Conservation (phyloP, 306 rosid species). For the Trifolium dubium region DNA sequence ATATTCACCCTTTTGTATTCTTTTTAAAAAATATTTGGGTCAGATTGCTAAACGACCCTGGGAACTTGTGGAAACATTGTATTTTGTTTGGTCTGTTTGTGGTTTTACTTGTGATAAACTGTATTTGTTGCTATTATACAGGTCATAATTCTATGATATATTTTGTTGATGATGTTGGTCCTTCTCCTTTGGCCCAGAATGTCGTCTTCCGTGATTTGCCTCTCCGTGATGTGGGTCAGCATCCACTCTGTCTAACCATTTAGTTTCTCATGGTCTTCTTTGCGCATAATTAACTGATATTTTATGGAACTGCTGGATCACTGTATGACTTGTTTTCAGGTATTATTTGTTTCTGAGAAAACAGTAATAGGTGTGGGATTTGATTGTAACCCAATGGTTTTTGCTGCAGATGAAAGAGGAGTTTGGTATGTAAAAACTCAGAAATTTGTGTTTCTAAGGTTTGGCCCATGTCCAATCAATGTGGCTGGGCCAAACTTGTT, state of each 20-base stretch:
- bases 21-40: neutral
- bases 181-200: constrained; percentile 93
- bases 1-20: neutral
- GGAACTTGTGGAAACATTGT: constrained; percentile 13
- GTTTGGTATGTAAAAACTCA: constrained; percentile 68
- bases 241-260: constrained; percentile 66
- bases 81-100: constrained; percentile 30
- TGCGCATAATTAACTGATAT: constrained; percentile 44
- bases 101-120: constrained; percentile 27
- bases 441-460: constrained; percentile 11
- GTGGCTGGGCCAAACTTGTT: constrained; percentile 26
- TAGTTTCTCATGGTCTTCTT: constrained; percentile 33
- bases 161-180: constrained; percentile 92
- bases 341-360: constrained; percentile 86
- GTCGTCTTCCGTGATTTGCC: constrained; percentile 92
- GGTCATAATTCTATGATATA: constrained; percentile 95
- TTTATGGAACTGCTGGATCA: constrained; percentile 48
- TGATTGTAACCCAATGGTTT: constrained; percentile 89
- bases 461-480: neutral
- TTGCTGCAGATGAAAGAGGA: constrained; percentile 83
- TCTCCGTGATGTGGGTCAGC: constrained; percentile 99
- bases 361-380: constrained; percentile 89
- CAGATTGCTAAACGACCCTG: constrained; percentile 12
- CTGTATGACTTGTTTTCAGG: constrained; percentile 63
- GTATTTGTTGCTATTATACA: constrained; percentile 53